phyloP scores from a whole-genome alignment of 306 rosid genomes.

The Rosa chinensis region DNA sequence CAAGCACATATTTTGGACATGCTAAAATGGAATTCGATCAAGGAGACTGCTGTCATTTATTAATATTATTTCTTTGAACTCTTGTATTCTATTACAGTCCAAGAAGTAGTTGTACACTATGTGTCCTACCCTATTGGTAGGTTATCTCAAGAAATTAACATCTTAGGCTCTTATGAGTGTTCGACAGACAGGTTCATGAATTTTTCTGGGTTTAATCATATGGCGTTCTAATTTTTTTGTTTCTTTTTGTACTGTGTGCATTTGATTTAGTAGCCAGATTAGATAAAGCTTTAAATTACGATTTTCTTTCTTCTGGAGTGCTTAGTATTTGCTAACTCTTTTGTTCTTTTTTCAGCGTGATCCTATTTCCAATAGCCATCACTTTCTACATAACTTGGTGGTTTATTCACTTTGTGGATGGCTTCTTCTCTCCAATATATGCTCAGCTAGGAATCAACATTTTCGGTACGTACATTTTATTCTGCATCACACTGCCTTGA shows the following conservation, averaged over 20 bases:
- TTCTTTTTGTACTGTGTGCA: background rate
- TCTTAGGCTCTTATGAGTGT: background rate
- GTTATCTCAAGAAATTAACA: background rate
- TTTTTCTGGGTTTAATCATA: background rate
- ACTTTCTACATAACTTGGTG: conserved; percentile 94
- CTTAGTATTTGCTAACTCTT: conserved; percentile 25
- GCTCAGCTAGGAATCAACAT: conserved; percentile 83
- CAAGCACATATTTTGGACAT: background rate
- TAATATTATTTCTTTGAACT: background rate
- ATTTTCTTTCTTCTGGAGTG: background rate
- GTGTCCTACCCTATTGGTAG: background rate
- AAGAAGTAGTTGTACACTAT: background rate
- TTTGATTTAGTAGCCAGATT: background rate
- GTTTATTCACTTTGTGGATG: conserved; percentile 93
- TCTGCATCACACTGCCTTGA: background rate
- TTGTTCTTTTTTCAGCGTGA: conserved; percentile 59
- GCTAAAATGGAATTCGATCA: background rate
- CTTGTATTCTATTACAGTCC: background rate
- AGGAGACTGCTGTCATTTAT: background rate
- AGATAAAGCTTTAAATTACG: background rate
- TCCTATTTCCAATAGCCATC: conserved; percentile 82
- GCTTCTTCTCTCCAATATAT: conserved; percentile 88
- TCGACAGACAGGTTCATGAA: background rate
- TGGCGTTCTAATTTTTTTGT: background rate
- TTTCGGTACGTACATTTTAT: conserved; percentile 58